Evolutionary conservation across 2,329 filamentous ascomycete species (phyloP), one percentile per base, ranked within the genome.

Genomic region (Blastomyces percursus): DNA sequence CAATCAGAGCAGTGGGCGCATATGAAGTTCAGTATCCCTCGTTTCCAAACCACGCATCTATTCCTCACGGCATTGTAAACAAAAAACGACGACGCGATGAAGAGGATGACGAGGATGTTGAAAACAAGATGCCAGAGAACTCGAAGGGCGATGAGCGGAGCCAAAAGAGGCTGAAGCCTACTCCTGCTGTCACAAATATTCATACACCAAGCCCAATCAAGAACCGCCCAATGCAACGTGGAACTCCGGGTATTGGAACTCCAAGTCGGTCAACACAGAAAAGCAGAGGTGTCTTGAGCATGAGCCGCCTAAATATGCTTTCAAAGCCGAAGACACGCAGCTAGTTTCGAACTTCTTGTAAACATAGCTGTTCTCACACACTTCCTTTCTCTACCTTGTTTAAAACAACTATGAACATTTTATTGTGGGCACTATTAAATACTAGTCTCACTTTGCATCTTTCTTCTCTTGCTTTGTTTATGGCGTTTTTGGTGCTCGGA

Each of bases 301-400:
- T 79, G 67, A 78, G 76, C 64, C 76, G 79, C 35, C 68, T 81
- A 68, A 79, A 80, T 64, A 74, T 79, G 74, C 72, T 81, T 42
- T 71, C 77, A 19, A 75, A 75, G 63, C 79, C 79, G 1, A 81
- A 80, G 70, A 67, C 71, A 48, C 74, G 75, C 35, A 62, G 68
- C 63, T 75, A 67, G 59, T 21, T 21, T 52, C 30, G 12, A 21
- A n/a, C 14, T n/a, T 27, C 11, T 27, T 3, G 9, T 42, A n/a
- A n/a, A 30, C 35, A 42, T 42, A 5, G 4, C n/a, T 27, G 8
- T 21, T 57, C 42, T 42, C 35, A n/a, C n/a, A 8, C 16, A 9
- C n/a, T 57, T 57, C 12, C 7, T 8, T 27, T 40, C 21, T 12
- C 21, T 21, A n/a, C 35, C 4, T 42, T 42, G 21, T 40, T n/a